Base-by-base conservation (phyloP, 2,329 filamentous ascomycete species). In the Lachnellula subtilissima region DNA sequence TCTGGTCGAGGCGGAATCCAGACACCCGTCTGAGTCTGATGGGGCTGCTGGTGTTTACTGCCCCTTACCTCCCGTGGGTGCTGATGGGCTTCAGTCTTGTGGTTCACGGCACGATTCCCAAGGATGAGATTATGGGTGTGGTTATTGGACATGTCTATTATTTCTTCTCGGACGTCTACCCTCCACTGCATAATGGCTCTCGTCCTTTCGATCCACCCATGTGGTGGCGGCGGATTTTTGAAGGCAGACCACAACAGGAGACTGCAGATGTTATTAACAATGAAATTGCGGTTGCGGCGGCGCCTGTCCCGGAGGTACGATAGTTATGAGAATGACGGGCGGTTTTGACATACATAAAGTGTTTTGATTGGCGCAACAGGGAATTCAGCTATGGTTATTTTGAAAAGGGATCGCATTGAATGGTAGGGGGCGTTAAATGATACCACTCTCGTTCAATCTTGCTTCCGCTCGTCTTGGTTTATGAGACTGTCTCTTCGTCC, bases 101-200 rank as follows among this genome's bases (percentile, higher is more conserved):
- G n/a, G 81, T 97, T 70, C 91, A 97, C 70, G 90, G 90, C 6
- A 88, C 82, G 5, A 80, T 97, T 43, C 94, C 94, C 4, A 96
- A 95, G 74, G 94, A 97, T 71, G 94, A 99, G 76, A 88, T 99
- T 61, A 91, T 95, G 76, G 94, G 94, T 4, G 91, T 97, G 15
- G 85, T 94, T 9, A 92, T 97, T 40, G 94, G 94, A 9, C 94
- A 99, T 73, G 81, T 97, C 42, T 97, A 92, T 88, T 99, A 97
- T 73, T 99, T 97, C 76, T 97, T 97, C 73, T 89, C 86, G 57
- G 94, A 99, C 71, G 92, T 99, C 15, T 99, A 96, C 72, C 94
- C 94, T 3, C 89, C 91, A 3, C 81, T 97, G 45, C 89, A 97
- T 73, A 85, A 88, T 61, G 91, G 91, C 17, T 86, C 88, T 51